Evolutionary conservation across 2,329 filamentous ascomycete genomes (phyloP), one percentile per base, ranked within the genome.

Genomic region (Talaromyces marneffei): DNA sequence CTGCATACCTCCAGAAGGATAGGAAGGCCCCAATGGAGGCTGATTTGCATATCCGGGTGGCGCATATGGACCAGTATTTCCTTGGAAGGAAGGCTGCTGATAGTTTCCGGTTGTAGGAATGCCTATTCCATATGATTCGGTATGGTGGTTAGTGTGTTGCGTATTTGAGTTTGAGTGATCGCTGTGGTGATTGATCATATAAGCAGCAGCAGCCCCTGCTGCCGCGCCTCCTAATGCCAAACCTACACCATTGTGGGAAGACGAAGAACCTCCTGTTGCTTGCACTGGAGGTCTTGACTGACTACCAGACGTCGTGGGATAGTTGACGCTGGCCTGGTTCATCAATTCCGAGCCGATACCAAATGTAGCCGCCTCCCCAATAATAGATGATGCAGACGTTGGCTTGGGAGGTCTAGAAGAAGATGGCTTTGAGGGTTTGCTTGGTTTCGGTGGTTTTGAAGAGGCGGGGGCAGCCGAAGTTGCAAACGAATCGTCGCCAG

Each of bases 191-290:
- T 77, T 74, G 18, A 76, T 63, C 66, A 74, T 67, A 63, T 78
- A 78, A 48, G 75, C 76, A n/a, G 74, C 73, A 9, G 75, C 77
- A 52, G 75, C 75, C 42, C 74, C 75, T 14, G 71, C 74, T 2
- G 75, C 76, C 10, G 74, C 75, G 23, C 70, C 69, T 23, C 75
- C 77, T 37, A 77, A 62, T 3, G 73, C 70, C 53, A 74, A 57
- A 2, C 69, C 72, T 29, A 72, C 60, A 29, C 69, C 70, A 62
- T 72, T 71, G 10, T 72, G 66, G 40, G 72, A 68, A 10, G 71
- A 63, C 44, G 71, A 70, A 42, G 60, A 55, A 2, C 60, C 40
- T 31, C 57, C 58, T 25, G 65, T 65, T 31, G 66, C 65, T 37
- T 62, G 65, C 44, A 69, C 67, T 0, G 68, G 66, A 10, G 66